phyloP scores from a whole-genome alignment of 108 stramenopile genomes.

The Schizochytrium sp. region DNA sequence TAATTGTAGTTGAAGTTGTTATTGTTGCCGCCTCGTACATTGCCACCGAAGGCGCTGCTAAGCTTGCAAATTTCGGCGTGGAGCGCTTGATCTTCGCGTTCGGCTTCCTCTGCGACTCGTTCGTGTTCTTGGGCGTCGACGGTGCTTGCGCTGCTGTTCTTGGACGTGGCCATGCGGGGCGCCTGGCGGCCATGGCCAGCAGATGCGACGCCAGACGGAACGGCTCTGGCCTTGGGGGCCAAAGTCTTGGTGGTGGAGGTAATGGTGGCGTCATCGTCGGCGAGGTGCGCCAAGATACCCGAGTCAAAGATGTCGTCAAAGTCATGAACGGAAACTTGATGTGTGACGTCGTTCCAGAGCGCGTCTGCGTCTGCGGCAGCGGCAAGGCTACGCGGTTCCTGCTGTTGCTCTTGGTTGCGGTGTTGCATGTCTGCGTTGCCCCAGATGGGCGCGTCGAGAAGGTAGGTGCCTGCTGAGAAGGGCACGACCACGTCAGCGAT shows the following conservation, averaged over 20 bases:
- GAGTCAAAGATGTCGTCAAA: too few species aligned
- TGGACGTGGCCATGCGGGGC: background rate
- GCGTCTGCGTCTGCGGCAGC: too few species aligned
- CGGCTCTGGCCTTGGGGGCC: background rate
- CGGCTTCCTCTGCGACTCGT: too few species aligned
- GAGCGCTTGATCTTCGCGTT: too few species aligned
- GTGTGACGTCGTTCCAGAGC: too few species aligned
- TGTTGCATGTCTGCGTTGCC: background rate
- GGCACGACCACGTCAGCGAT: background rate
- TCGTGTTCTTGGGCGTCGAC: background rate
- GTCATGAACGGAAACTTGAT: too few species aligned
- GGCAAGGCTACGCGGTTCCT: too few species aligned
- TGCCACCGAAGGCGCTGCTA: too few species aligned
- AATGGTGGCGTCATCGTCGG: too few species aligned
- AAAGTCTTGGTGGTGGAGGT: background rate
- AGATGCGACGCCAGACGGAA: background rate
- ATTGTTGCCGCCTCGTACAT: too few species aligned
- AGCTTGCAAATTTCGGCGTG: too few species aligned
- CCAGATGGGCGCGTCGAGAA: background rate
- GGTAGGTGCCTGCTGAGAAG: background rate
- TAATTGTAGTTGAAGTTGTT: background rate
- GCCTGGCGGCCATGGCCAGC: background rate
- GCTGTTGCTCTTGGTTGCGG: background rate
- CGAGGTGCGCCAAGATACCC: too few species aligned
- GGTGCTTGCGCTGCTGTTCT: background rate